Evolutionary conservation across 2,329 filamentous ascomycete genomes (phyloP), one percentile per base, ranked within the genome.

Genomic region (Malbranchea zuffiana): DNA sequence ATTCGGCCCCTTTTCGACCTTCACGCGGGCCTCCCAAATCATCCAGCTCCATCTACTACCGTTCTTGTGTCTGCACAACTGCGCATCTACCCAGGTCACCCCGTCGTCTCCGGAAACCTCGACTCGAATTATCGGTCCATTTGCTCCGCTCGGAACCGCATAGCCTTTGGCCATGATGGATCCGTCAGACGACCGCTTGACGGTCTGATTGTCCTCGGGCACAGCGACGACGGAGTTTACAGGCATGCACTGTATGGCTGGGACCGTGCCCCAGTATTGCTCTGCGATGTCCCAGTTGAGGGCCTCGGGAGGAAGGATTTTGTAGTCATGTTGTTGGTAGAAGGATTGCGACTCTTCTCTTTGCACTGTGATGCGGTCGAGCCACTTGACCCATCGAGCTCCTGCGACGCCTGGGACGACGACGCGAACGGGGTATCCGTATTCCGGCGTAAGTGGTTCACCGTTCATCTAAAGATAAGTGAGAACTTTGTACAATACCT

Each of bases 311-410:
- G 72, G 72, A 5, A 77, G 56, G 19, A 73, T 61, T 50, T 75
- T 76, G 57, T 77, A 77, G 52, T 76, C 73, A 32, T 60, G 63
- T 40, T 69, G 66, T 53, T 74, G 71, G 48, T 76, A 77, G 50
- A 68, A 66, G 45, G 72, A 75, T 3, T 56, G 53, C 15, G 65
- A 70, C 46, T 75, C 70, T 32, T 57, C 43, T 33, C 57, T 53
- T 43, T 70, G 67, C 2, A 75, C 61, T 2, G 63, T 69, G 40
- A 75, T 67, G 6, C 56, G 55, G 43, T 72, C 69, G 3, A 74
- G 58, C 69, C 71, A 74, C 53, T 74, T 74, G 5, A 73, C 71
- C 48, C 64, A 67, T 27, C 69, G 55, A 10, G 68, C 71, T 8
- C 70, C 71, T 5, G 65, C 63, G 18, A 73, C 63, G 3, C 69